phyloP scores from a whole-genome alignment of 345 rosid genomes.

The Rhodamnia rubescens region DNA sequence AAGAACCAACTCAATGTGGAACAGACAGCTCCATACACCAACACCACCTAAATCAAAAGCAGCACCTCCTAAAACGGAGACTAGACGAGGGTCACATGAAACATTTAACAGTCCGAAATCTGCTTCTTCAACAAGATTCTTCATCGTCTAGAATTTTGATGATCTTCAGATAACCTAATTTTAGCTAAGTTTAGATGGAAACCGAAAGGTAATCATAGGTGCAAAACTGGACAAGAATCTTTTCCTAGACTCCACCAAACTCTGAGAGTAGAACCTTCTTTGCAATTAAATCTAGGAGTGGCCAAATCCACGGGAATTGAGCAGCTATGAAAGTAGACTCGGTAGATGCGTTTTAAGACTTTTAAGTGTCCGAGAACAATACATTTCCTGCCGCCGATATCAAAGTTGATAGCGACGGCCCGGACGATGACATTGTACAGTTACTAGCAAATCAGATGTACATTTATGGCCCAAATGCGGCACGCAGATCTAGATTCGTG shows the following conservation, averaged over 20 bases:
- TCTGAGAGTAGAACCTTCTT: not conserved
- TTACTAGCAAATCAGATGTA: not conserved
- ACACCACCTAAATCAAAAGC: not conserved
- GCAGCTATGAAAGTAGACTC: not conserved
- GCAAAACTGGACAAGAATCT: not conserved
- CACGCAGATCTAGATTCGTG: not conserved
- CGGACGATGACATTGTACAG: not conserved
- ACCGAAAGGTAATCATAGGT: not conserved
- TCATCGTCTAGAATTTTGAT: not conserved
- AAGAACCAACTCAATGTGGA: not conserved
- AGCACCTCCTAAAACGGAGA: not conserved
- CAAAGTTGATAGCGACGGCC: not conserved
- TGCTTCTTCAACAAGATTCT: not conserved
- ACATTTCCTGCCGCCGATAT: not conserved
- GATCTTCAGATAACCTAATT: not conserved
- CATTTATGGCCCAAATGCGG: not conserved
- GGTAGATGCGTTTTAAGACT: not conserved
- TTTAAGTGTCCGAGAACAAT: not conserved
- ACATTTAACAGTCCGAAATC: not conserved
- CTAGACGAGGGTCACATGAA: not conserved
- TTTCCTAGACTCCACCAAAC: not conserved
- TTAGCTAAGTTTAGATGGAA: not conserved
- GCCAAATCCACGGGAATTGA: not conserved
- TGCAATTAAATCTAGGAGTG: not conserved
- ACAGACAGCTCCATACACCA: not conserved